Base-by-base conservation (phyloP, 176 grass and related monocot genomes). In the Musa acuminata region DNA sequence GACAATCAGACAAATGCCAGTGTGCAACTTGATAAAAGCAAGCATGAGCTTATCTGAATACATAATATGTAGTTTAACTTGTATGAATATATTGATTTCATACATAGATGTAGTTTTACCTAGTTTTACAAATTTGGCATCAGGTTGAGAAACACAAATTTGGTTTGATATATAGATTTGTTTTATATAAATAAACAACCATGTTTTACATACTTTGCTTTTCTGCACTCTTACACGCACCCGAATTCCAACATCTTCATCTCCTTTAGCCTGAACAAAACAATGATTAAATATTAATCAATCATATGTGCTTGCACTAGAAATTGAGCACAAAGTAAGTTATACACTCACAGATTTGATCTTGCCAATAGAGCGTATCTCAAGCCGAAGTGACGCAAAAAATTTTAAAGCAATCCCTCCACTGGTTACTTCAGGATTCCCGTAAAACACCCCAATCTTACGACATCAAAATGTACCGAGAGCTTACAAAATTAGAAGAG, bases 381-480 rank as follows among this genome's bases (percentile, higher is more conserved):
- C 95, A 13, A 99, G 86, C 29, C 95, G 95, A 89, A 99, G 90
- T 59, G 95, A 99, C 54, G 95, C 95, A 51, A 99, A 99, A 75
- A 98, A 98, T 63, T 98, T 98, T 66, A 93, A 93, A 71, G 95
- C 95, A 83, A 94, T 91, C 55, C 95, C 95, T 82, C 95, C 95
- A 81, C 90, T 98, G 64, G 95, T 98, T 74, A 98, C 90, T 91
- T 98, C 95, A 87, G 95, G 95, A 80, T 98, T 98, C 49, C 95
- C 95, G 75, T 98, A 98, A 72, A 98, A 98, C 72, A 98, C 95
- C 57, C 95, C 95, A 74, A 98, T 98, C 95, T 98, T 75, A 51
- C 43, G 8, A 70, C 8, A 51, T 57, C 21, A 82, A 64, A 73
- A 73, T 63, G 12, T 50, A 82, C 66, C 80, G 73, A 55, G 0